phyloP scores from a whole-genome alignment of 108 stramenopile species.

The Skeletonema menzelii region DNA sequence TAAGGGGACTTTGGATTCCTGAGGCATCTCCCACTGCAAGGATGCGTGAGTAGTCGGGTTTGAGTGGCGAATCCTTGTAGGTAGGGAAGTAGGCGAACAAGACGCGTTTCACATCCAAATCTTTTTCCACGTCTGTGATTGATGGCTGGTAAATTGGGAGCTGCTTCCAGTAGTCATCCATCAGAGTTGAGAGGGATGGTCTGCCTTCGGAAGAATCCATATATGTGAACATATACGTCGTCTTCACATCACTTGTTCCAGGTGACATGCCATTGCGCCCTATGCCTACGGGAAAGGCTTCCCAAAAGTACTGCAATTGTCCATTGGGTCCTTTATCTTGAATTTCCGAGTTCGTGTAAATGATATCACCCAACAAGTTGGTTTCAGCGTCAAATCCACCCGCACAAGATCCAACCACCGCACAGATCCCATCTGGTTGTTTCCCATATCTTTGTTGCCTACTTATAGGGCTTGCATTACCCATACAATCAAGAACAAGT shows the following conservation, averaged over 20 bases:
- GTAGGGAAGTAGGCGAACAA: conserved; percentile 95
- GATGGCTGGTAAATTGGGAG: conserved; percentile 86
- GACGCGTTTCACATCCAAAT: conserved; percentile 85
- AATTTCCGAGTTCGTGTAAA: conserved; percentile 89
- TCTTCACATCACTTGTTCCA: conserved; percentile 74
- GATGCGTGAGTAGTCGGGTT: conserved; percentile 75
- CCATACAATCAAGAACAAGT: conserved; percentile 94
- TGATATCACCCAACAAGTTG: conserved; percentile 88
- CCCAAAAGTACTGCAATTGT: conserved; percentile 93
- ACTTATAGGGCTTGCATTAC: conserved; percentile 89
- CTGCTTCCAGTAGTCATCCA: conserved; percentile 94
- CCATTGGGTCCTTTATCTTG: conserved; percentile 62
- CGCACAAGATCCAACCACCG: conserved; percentile 88
- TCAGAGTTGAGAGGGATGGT: conserved; percentile 65
- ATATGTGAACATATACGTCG: conserved; percentile 91
- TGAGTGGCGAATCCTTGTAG: conserved; percentile 90
- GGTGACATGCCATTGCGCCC: conserved; percentile 72
- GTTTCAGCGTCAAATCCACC: conserved; percentile 78
- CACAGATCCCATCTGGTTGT: conserved; percentile 90
- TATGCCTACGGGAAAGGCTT: conserved; percentile 92
- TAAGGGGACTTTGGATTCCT: conserved; percentile 93
- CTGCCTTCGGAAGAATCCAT: conserved; percentile 85
- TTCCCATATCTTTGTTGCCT: conserved; percentile 78
- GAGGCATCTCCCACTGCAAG: conserved; percentile 89
- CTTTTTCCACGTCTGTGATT: conserved; percentile 65